Base-by-base conservation (phyloP, 2,329 filamentous ascomycete genomes). In the Ceratocystis papillata region DNA sequence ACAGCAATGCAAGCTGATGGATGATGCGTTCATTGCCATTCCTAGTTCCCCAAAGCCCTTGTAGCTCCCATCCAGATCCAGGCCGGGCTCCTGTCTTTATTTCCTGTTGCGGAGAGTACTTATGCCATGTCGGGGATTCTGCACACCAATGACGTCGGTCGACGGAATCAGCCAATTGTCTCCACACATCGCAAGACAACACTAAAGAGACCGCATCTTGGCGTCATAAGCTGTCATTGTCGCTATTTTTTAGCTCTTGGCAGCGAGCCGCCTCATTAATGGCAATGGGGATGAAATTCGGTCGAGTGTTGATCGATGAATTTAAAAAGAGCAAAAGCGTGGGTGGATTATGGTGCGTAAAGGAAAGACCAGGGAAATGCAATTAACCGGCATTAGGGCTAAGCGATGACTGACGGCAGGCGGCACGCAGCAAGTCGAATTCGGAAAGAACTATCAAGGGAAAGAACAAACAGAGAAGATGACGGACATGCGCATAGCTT, bases 121-220 rank as follows among this genome's bases (percentile, higher is more conserved):
- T 48, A 33, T 10, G 17, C 37, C 60, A 25, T 22, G 37, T 62
- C 45, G 37, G 60, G n/a, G 17, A 62, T 62, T 45, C 37, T 62
- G 17, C 37, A 15, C 45, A 22, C 37, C 20, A 45, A 62, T 48
- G 60, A 62, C 37, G 37, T 48, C 45, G 37, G 30, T 62, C 22
- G 60, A 62, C 37, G 45, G 45, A 62, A 62, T 62, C 22, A 45
- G 37, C 37, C 37, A 62, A 62, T 46, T 46, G 37, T 62, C 22
- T 45, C 37, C 30, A 45, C 37, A 12, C 37, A 30, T n/a, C 20
- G 22, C 22, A 62, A 45, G 45, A 62, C 37, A 62, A 17, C 33
- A 45, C 22, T 25, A 62, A 41, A 46, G 60, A 62, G 22, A 25
- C 46, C 3, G 48, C 22, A 57, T 28, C 53, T 57, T 57, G 53